Percentiles rank a stretch among this genome's conserved stretches.
phyloP scores from a whole-genome alignment of 2,329 filamentous ascomycete species.

The Aspergillus unguis region DNA sequence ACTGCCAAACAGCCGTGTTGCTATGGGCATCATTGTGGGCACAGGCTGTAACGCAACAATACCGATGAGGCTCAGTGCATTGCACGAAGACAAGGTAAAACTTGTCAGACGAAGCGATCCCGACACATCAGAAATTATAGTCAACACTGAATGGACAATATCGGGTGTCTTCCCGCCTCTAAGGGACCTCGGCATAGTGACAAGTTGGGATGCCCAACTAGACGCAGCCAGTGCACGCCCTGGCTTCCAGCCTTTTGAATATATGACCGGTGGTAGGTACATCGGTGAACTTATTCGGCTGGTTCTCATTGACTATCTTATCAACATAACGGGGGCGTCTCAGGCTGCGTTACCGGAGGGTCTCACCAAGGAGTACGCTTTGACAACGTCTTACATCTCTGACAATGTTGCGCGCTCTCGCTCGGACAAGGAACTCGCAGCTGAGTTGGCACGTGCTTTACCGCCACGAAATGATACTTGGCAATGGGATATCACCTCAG shows the following conservation, averaged over 20 bases:
- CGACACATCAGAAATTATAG: slow-evolving; percentile 63
- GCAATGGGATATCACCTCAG: slow-evolving; percentile 61
- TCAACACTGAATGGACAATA: slow-evolving; percentile 85
- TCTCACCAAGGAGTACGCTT: slow-evolving; percentile 58
- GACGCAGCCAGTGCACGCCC: slow-evolving; percentile 65
- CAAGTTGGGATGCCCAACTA: slow-evolving; percentile 66
- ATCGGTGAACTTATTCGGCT: slow-evolving; percentile 72
- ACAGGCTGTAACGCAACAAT: slow-evolving; percentile 81
- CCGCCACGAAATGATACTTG: slow-evolving; percentile 48
- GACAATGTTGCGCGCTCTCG: slow-evolving; percentile 59
- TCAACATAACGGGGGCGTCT: slow-evolving; percentile 40
- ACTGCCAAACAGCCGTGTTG: slow-evolving; percentile 60
- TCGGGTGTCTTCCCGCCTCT: slow-evolving; percentile 69
- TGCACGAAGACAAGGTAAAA: slow-evolving; percentile 62
- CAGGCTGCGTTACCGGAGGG: slow-evolving; percentile 50
- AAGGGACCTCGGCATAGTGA: slow-evolving; percentile 58
- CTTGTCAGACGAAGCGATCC: slow-evolving; percentile 47
- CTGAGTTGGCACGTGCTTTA: slow-evolving; percentile 53
- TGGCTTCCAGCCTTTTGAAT: slow-evolving; percentile 78
- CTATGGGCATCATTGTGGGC: slow-evolving; percentile 77
- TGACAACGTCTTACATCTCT: slow-evolving; percentile 71
- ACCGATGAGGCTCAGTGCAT: slow-evolving; percentile 60
- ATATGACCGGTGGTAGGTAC: slow-evolving; percentile 78
- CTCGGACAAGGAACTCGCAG: slow-evolving; percentile 49
- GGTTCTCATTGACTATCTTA: slow-evolving; percentile 65